phyloP scores from a whole-genome alignment of 2,329 filamentous ascomycete species.

The Curvularia lunata region DNA sequence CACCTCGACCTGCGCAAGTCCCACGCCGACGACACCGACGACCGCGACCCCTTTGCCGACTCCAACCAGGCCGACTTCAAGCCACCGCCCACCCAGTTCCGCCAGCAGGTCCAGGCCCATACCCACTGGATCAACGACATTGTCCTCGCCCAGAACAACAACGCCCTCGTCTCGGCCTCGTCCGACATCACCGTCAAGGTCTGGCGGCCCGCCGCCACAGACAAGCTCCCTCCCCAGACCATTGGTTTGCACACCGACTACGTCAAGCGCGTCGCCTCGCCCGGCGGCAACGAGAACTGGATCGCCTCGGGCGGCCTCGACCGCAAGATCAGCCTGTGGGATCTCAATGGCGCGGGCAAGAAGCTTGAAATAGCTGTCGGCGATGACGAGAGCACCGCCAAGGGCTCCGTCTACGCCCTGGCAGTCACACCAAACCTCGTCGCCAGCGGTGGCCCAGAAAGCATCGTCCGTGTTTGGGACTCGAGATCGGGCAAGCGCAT shows the following conservation, averaged over 20 bases:
- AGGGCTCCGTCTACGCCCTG: slow-evolving; percentile 94
- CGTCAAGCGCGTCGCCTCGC: slow-evolving; percentile 89
- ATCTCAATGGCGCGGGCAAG: slow-evolving; percentile 85
- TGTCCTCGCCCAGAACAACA: slow-evolving; percentile 76
- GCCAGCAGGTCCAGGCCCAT: slow-evolving; percentile 76
- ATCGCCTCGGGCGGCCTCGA: slow-evolving; percentile 93
- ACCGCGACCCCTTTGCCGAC: slow-evolving; percentile 53
- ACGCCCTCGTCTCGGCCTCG: slow-evolving; percentile 83
- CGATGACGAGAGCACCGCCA: slow-evolving; percentile 81
- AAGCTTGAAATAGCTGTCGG: slow-evolving; percentile 83
- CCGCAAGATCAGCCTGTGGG: slow-evolving; percentile 91
- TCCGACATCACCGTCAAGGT: slow-evolving; percentile 94
- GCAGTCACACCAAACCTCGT: slow-evolving; percentile 80
- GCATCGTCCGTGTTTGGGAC: slow-evolving; percentile 91
- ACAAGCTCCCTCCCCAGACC: slow-evolving; percentile 70
- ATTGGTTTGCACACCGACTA: slow-evolving; percentile 96
- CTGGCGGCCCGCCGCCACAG: slow-evolving; percentile 77
- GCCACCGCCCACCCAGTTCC: slow-evolving; percentile 60
- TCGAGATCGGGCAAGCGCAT: slow-evolving; percentile 85
- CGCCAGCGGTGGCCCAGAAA: slow-evolving; percentile 92
- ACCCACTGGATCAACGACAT: slow-evolving; percentile 98
- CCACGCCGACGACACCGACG: slow-evolving; percentile 28
- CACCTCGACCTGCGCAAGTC: slow-evolving; percentile 65
- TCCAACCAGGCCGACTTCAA: slow-evolving; percentile 41
- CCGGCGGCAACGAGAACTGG: slow-evolving; percentile 75